A percentile compares a stretch with the other conserved stretches of the same genome.
phyloP scores from a whole-genome alignment of 352 stramenopile species.

The Pythium angustatum region DNA sequence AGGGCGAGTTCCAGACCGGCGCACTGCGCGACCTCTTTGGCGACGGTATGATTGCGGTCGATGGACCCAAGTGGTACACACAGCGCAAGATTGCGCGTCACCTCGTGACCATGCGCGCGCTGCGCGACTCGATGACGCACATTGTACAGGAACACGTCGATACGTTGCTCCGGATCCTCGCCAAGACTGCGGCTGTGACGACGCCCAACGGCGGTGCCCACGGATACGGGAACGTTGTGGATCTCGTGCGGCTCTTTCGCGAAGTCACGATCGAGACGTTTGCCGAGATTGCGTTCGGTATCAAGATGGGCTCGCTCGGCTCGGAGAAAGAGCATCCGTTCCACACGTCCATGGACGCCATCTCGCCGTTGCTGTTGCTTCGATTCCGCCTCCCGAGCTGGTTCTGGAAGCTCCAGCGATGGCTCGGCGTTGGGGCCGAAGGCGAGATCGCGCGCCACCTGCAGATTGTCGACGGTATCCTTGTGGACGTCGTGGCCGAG shows the following conservation, averaged over 20 bases:
- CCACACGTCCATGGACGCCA: constrained; percentile 31
- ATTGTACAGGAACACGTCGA: constrained; percentile 31
- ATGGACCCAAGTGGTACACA: constrained; percentile 30
- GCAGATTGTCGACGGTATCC: constrained; percentile 27
- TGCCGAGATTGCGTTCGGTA: constrained; percentile 39
- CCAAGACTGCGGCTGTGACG: not conserved
- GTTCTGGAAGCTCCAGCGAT: constrained; percentile 39
- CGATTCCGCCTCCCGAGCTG: constrained; percentile 32
- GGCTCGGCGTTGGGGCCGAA: constrained; percentile 31
- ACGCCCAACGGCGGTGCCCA: not conserved
- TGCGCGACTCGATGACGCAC: constrained; percentile 28
- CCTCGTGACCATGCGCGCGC: constrained; percentile 32
- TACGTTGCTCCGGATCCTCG: constrained; percentile 26
- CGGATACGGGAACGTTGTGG: constrained; percentile 3
- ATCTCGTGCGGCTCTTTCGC: constrained; percentile 30
- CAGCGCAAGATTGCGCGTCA: constrained; percentile 35
- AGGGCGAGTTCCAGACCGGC: constrained; percentile 39
- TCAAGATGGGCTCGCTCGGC: constrained; percentile 33
- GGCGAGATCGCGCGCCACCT: constrained; percentile 26
- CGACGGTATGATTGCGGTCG: constrained; percentile 33
- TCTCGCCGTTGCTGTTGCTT: constrained; percentile 18
- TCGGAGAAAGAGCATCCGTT: constrained; percentile 28
- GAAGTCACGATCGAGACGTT: constrained; percentile 42
- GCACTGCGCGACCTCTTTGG: constrained; percentile 53
- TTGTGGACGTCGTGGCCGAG: constrained; percentile 32